Base-by-base conservation (phyloP, 129 eudicot species). In the Pittosporum tobira region DNA sequence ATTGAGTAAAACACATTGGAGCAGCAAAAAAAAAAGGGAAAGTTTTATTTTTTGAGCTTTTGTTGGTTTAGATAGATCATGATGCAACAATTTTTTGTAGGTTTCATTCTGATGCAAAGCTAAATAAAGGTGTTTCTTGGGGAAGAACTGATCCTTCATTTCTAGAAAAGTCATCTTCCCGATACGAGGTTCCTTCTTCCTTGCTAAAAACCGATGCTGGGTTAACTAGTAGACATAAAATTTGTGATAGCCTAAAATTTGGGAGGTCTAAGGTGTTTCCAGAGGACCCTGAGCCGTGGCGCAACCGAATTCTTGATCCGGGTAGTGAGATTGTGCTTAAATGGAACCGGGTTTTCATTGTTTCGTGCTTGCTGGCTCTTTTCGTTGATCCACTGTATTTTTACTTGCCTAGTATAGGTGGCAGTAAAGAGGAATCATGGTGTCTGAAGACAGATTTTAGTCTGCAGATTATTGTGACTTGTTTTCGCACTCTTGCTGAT, bases 381-480 rank as follows among this genome's bases (percentile, higher is more conserved):
- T 93, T 87, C 67, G 63, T 93, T 20, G 99, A 93, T 60, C 99
- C 99, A 8, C 55, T 87, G 29, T 93, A 93, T 70, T 93, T 93
- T 61, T 87, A 78, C 71, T 75, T 93, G 80, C 99, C 99, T 26
- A 81, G 91, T 45, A 63, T 93, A 26, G 80, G 63, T 36, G 88
- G 82, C 44, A 73, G 57, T 45, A 65, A n/a, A n/a, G n/a, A 66
- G 59, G 81, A 74, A 14, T 74, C 87, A 0, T 74, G 79, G 78
- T 93, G 99, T 75, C 88, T 80, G 26, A 77, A 81, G 65, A 78
- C 96, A 0, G 96, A 93, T 63, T 45, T 77, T 58, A 84, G 75
- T 64, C 64, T 93, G 58, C 70, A 87, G 61, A 93, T 93, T 40
- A 61, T 71, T 6, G 96, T 81, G 52, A 93, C 99, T 34, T 59